Conservation (phyloP, 2,329 filamentous ascomycete species). For the Neofusicoccum ribis region DNA sequence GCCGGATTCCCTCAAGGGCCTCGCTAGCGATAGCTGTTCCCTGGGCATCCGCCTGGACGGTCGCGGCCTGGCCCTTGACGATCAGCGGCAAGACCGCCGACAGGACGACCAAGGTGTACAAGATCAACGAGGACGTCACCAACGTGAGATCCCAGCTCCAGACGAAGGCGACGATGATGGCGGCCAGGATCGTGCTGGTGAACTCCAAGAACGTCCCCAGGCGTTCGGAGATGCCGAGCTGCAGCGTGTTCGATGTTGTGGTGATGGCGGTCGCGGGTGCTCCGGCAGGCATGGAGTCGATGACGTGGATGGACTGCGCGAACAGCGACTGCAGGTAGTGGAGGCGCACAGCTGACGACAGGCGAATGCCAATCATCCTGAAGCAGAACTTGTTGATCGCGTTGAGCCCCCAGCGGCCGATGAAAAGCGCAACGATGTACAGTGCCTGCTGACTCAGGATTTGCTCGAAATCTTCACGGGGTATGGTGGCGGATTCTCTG, state of each 20-base stretch:
- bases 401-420: conserved; percentile 35
- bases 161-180: conserved; percentile 53
- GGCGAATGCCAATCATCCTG: conserved; percentile 51
- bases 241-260: conserved; percentile 53
- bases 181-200: conserved; percentile 44
- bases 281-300: conserved; percentile 53
- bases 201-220: conserved; percentile 47
- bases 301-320: conserved; percentile 49
- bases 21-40: not conserved
- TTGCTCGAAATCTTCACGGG: not conserved
- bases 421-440: conserved; percentile 37
- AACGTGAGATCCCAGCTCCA: conserved; percentile 56
- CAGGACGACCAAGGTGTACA: conserved; percentile 26
- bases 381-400: conserved; percentile 43
- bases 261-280: conserved; percentile 55
- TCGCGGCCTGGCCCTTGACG: not conserved
- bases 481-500: not conserved
- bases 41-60: not conserved
- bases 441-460: conserved; percentile 22
- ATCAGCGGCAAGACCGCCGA: not conserved
- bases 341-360: conserved; percentile 53
- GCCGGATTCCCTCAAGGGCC: not conserved
- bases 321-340: conserved; percentile 53
- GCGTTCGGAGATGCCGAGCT: conserved; percentile 57
- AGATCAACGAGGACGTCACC: conserved; percentile 49